Evolutionary conservation across 2,329 filamentous ascomycete genomes (phyloP), one percentile per base, ranked within the genome.

Genomic region (Talaromyces funiculosus): DNA sequence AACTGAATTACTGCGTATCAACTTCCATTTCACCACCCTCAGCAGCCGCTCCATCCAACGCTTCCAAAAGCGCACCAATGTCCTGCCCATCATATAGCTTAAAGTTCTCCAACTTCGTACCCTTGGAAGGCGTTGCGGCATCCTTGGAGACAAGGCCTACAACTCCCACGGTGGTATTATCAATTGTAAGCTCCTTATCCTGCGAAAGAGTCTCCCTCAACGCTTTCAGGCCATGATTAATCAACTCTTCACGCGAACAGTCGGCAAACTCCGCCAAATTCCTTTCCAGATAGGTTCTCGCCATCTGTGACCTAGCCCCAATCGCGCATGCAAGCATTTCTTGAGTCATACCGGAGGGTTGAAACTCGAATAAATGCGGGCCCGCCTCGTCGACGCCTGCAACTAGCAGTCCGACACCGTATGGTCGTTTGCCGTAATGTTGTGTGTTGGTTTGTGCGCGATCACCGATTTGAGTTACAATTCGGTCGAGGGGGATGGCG

Each of bases 401-500:
- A 57, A 97, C 89, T 62, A 99, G 82, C 64, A 97, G 81, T 12
- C 94, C 93, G 6, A 99, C 93, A 71, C 93, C 93, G 78, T 99
- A 99, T 14, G 93, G 93, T 69, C 94, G 88, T 80, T 91, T 93
- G 73, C 93, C 93, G 81, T 97, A 97, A 73, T 96, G 88, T 80
- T 99, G 94, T 47, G 94, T 99, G 83, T 97, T 97, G 72, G 89
- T 89, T 82, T 99, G 94, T 53, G 94, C 94, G 78, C 96, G 94
- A 76, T 96, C 92, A 69, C 90, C 93, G 73, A 99, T 97, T 78
- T 93, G 89, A 66, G 87, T 84, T 67, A 96, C 92, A 69, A 97
- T 90, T 64, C 90, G 89, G 72, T 91, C 88, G 73, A 97, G 82
- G 33, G 92, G 90, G 74, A 99, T 94, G 67, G 92, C 87, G 67